Percentiles rank a stretch among this genome's conserved stretches.
Conservation (phyloP, 345 rosid genomes). For the Eucalyptus globulus region DNA sequence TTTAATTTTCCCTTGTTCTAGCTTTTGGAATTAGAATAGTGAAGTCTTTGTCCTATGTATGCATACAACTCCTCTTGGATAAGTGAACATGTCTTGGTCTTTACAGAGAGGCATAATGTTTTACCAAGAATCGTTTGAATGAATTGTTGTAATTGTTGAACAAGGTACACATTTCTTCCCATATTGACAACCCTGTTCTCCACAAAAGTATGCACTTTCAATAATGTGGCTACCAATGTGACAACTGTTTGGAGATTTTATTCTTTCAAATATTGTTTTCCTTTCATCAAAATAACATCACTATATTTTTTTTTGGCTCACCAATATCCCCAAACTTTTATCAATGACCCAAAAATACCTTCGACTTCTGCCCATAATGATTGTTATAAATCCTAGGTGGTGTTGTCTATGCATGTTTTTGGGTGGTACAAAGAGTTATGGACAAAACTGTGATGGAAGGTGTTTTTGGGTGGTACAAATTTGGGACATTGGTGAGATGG, state of each 20-base stretch:
- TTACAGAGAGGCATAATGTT: neutral
- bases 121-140: neutral
- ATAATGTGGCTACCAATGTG: neutral
- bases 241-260: neutral
- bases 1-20: neutral
- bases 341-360: neutral
- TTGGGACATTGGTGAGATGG: neutral
- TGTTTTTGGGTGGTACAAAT: neutral
- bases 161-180: neutral
- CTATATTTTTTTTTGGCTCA: neutral
- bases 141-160: neutral
- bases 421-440: neutral
- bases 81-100: neutral
- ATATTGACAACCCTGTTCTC: neutral
- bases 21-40: neutral
- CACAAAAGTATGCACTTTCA: neutral
- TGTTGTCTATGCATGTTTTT: neutral
- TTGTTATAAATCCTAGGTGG: neutral
- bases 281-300: neutral
- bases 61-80: neutral
- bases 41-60: neutral
- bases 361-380: neutral
- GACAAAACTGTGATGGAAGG: neutral
- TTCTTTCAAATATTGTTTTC: neutral
- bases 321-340: neutral